Base-by-base conservation (phyloP, 2,329 filamentous ascomycete species). In the Phialophora chinensis region DNA sequence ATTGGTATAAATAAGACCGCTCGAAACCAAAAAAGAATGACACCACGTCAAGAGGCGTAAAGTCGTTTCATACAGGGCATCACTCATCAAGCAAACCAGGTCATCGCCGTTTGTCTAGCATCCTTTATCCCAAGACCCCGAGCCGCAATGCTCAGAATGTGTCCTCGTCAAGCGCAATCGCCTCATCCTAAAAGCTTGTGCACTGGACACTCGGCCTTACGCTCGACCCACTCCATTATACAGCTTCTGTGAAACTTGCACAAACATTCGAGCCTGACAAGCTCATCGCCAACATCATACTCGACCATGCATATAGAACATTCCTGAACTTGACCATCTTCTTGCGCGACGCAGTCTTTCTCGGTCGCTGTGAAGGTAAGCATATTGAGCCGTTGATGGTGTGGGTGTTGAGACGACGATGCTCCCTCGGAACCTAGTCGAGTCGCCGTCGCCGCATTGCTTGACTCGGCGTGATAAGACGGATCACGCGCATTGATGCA, bases 221-320 rank as follows among this genome's bases (percentile, higher is more conserved):
- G 84, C 62, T 83, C 82, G 79, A 87, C 87, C 87, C 87, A 89
- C 63, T 83, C 79, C 59, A 83, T 78, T 64, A 89, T 88, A 73
- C 87, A 89, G 56, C 76, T 76, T 75, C 84, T 82, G 74, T 89
- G 87, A 69, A 89, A 89, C 71, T 87, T 87, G 78, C 87, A 89
- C 69, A 87, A 78, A 73, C 87, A 89, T 71, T 88, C 86, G 73
- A 89, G 76, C 66, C 87, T 79, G 10, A 84, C 86, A 78, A 89
- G 79, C 71, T 83, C 79, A 72, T 86, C 84, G 0, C 87, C 87
- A 11, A 83, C 81, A 71, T 86, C 82, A 73, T 88, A 89, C 63
- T 89, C 87, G 69, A 88, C 86, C 73, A 89, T 85, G 74, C 87
- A 89, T 60, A 89, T 89, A 8, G 86, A 83, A 69, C 87, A 89